Conservation (phyloP, 2,329 filamentous ascomycete genomes). For the Zymoseptoria brevis region DNA sequence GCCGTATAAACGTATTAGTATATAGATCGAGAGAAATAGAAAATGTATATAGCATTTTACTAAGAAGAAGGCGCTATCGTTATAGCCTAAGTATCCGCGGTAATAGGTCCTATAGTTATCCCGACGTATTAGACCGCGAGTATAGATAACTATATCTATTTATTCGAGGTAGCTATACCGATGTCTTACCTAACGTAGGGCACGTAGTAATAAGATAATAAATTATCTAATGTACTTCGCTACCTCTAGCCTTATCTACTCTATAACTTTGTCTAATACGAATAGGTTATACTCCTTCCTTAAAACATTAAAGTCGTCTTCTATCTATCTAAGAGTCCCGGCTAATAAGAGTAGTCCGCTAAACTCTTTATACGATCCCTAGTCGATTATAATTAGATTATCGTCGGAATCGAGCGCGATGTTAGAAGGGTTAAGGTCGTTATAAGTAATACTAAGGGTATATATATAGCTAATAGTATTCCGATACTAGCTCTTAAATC, state of each 20-base stretch:
- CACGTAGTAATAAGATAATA: no score
- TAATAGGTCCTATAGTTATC: no score
- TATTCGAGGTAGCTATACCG: no score
- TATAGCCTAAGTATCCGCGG: no score
- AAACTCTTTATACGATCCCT: conserved; percentile 26
- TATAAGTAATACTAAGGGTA: conserved; percentile 28
- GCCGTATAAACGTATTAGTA: no score
- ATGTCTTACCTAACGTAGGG: no score
- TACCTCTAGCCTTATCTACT: conserved; percentile 5
- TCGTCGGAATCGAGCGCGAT: conserved; percentile 27
- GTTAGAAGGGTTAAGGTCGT: conserved; percentile 30
- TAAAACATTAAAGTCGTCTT: conserved; percentile 20
- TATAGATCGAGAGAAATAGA: no score
- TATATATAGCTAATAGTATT: conserved; percentile 26
- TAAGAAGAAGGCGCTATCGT: no score
- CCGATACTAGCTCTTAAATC: conserved; percentile 16
- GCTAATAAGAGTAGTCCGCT: conserved; percentile 18
- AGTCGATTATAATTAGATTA: conserved; percentile 27
- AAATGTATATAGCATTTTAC: no score
- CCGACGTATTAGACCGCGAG: no score
- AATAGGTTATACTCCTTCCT: conserved; percentile 8
- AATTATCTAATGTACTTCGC: neutral
- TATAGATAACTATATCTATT: no score
- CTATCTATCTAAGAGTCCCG: conserved; percentile 22
- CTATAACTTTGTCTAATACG: conserved; percentile 24